These are phyloP conservation scores for Aspergillus pseudoterreus DNA, from an alignment of 2,329 filamentous ascomycete species.

Conservation along the genomic window DNA sequence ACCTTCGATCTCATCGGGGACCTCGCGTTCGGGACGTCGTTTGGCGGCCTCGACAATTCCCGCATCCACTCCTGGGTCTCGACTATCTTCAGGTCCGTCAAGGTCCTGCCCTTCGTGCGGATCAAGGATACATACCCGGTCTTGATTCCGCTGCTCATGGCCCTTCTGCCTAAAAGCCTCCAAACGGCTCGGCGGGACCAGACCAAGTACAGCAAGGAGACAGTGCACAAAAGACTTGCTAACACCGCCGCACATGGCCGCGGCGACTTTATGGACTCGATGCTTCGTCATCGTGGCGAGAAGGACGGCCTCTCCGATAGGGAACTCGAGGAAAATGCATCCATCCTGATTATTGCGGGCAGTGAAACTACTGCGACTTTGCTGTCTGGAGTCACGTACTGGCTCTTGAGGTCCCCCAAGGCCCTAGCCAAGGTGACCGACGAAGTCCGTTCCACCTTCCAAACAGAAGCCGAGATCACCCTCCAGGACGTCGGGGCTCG, in stretches of 20 bases:
- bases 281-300: conserved; percentile 11
- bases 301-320: conserved; percentile 13
- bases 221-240: conserved; percentile 5
- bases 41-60: conserved; percentile 18
- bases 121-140: conserved; percentile 6
- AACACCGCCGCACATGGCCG: not conserved
- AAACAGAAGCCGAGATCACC: conserved; percentile 25
- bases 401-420: no score
- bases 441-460: conserved; percentile 16
- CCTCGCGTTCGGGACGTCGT: conserved; percentile 22
- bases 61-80: conserved; percentile 21
- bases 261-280: conserved; percentile 15
- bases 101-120: not conserved
- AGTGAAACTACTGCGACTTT: conserved; percentile 44
- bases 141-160: not conserved
- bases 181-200: conserved; percentile 1
- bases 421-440: no score
- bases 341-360: conserved; percentile 38
- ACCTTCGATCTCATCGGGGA: conserved; percentile 27
- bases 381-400: conserved; percentile 28
- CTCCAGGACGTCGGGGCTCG: conserved; percentile 17
- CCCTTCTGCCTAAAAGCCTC: not conserved
- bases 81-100: conserved; percentile 14
- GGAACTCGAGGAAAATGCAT: conserved; percentile 35
- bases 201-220: not conserved